phyloP scores from a whole-genome alignment of 805 yeast genomes.

The Wickerhamiella kurtzmanii region DNA sequence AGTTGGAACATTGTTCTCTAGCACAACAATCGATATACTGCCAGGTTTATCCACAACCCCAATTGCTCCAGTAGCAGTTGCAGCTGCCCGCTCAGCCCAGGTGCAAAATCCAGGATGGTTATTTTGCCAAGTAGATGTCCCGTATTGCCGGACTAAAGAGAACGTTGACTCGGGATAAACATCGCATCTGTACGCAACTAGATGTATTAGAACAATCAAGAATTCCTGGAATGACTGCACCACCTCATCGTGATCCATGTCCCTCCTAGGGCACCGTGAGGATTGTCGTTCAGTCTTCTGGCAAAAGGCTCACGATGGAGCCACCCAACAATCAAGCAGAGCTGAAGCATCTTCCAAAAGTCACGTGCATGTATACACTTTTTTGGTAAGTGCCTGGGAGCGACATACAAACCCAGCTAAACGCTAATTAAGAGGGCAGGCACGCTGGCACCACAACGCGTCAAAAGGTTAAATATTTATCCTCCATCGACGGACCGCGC shows the following conservation, averaged over 20 bases:
- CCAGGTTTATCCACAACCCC: background rate
- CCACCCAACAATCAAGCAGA: too few species aligned
- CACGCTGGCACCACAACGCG: too few species aligned
- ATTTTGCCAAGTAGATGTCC: slow-evolving; percentile 30
- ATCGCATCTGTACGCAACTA: slow-evolving; percentile 38
- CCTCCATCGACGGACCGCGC: too few species aligned
- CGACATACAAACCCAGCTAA: too few species aligned
- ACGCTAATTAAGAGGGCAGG: too few species aligned
- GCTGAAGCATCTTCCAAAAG: too few species aligned
- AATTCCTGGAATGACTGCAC: slow-evolving; percentile 33
- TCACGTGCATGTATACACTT: too few species aligned
- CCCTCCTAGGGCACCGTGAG: too few species aligned
- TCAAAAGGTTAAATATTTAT: too few species aligned
- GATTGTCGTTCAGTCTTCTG: too few species aligned
- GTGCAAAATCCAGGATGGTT: slow-evolving; percentile 36
- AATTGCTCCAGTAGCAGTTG: slow-evolving; percentile 19
- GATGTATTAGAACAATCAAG: slow-evolving; percentile 38
- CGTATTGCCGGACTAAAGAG: slow-evolving; percentile 31
- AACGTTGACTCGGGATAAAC: slow-evolving; percentile 44
- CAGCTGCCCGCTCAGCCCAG: slow-evolving; percentile 32
- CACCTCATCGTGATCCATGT: slow-evolving; percentile 16
- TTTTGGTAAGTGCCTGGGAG: too few species aligned
- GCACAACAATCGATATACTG: slow-evolving; percentile 27
- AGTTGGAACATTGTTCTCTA: slow-evolving; percentile 24
- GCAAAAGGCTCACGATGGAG: too few species aligned